Evolutionary conservation across 176 grass and related monocot species (phyloP).

Genomic region (Paspalum vaginatum): DNA sequence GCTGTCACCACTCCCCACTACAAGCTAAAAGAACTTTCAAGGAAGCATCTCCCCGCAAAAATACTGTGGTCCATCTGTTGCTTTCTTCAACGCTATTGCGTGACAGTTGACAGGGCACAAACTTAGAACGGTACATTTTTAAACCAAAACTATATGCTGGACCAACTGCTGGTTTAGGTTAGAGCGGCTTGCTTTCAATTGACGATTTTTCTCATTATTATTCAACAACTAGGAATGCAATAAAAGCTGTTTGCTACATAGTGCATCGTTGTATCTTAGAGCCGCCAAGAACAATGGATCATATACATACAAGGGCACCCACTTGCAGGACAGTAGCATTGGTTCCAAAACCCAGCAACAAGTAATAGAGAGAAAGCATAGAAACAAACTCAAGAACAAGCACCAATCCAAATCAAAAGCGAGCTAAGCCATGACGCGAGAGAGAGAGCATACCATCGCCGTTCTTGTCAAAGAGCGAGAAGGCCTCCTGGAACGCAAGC

Average conservation of each 20-base stretch:
- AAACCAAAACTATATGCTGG: background rate
- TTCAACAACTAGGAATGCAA: background rate
- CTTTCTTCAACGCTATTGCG: background rate
- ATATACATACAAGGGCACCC: background rate
- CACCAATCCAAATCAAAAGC: background rate
- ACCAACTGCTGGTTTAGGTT: background rate
- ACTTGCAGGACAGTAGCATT: constrained; percentile 21
- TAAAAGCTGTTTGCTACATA: background rate
- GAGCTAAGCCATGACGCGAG: background rate
- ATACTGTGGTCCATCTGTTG: background rate
- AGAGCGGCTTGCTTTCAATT: background rate
- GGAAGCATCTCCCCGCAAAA: constrained; percentile 11
- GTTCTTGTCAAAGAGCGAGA: constrained; percentile 87
- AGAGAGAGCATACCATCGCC: constrained; percentile 52
- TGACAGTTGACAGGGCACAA: background rate
- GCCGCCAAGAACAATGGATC: background rate
- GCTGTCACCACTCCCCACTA: background rate
- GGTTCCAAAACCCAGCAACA: background rate
- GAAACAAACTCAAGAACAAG: background rate
- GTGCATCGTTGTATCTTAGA: constrained; percentile 1
- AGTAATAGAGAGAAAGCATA: background rate
- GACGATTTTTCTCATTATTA: background rate
- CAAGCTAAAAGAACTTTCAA: constrained; percentile 23
- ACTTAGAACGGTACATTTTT: background rate
- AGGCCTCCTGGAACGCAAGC: constrained; percentile 64